Evolutionary conservation across 495 filamentous ascomycete genomes (phyloP).

Genomic region (Emericellopsis terricola): DNA sequence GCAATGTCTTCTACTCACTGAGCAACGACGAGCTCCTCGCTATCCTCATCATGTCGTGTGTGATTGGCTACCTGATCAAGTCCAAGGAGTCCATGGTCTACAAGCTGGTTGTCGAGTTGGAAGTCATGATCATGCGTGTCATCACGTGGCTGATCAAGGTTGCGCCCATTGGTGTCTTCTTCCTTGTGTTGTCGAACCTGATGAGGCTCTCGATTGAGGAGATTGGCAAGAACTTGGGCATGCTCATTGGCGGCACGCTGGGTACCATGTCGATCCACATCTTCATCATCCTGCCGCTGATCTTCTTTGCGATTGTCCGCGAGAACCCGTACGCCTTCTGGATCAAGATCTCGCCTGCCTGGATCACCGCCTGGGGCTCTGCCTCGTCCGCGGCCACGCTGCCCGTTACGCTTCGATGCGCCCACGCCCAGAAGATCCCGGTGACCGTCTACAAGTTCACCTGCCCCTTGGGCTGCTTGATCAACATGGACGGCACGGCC

Average conservation of each 20-base stretch:
- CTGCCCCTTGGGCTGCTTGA: constrained; percentile 11
- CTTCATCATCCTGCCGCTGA: constrained; percentile 10
- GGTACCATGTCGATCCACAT: constrained; percentile 11
- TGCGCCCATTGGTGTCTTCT: constrained; percentile 17
- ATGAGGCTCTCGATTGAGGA: constrained; percentile 11
- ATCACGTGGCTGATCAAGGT: constrained; percentile 15
- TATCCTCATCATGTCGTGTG: constrained; percentile 8
- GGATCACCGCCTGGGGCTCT: constrained; percentile 15
- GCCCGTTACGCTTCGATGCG: constrained; percentile 10
- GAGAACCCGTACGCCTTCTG: constrained; percentile 12
- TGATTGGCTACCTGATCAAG: constrained; percentile 11
- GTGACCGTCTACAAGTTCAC: constrained; percentile 9
- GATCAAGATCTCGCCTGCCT: constrained; percentile 10
- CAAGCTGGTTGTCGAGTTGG: constrained; percentile 9
- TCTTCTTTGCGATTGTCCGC: constrained; percentile 9
- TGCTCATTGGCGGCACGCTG: constrained; percentile 11
- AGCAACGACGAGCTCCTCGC: constrained; percentile 12
- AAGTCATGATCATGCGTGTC: constrained; percentile 12
- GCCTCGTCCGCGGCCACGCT: constrained; percentile 12
- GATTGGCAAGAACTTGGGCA: constrained; percentile 13
- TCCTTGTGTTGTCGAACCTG: constrained; percentile 16
- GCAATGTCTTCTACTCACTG: constrained; percentile 12
- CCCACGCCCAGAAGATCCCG: constrained; percentile 5
- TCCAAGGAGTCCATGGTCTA: constrained; percentile 4
- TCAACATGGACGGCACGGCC: constrained; percentile 18